Conservation (phyloP, 805 yeast species). For the Barnettozyma wickerhamii region DNA sequence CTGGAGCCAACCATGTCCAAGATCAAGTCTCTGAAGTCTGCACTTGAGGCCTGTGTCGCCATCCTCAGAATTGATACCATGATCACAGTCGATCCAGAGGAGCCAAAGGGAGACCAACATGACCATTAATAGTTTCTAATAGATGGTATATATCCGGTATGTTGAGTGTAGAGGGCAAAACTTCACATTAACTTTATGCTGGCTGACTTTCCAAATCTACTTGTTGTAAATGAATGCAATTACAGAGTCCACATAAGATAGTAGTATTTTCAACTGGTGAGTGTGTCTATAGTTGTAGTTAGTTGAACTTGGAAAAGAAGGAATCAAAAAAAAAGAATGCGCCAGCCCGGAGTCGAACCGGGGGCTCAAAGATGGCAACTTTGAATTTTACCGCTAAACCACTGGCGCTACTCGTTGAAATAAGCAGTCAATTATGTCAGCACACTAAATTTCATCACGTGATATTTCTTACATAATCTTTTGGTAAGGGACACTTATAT, state of each 20-base stretch:
- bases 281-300: background rate
- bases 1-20: slow-evolving; percentile 94
- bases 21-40: slow-evolving; percentile 88
- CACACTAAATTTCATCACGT: no score
- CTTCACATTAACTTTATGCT: no score
- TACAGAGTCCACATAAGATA: no score
- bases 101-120: slow-evolving; percentile 87
- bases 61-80: slow-evolving; percentile 96
- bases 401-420: slow-evolving; percentile 35
- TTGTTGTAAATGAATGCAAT: no score
- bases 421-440: no score
- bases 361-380: slow-evolving; percentile 58
- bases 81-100: slow-evolving; percentile 97
- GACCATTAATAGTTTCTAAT: slow-evolving; percentile 15
- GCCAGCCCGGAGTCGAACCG: slow-evolving; percentile 59
- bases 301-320: background rate
- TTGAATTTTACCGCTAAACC: slow-evolving; percentile 55
- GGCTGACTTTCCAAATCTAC: no score
- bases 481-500: no score
- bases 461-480: no score
- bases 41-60: slow-evolving; percentile 97
- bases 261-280: no score
- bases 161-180: no score
- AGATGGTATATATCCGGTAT: background rate
- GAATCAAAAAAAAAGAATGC: slow-evolving; percentile 31